These are phyloP conservation scores for Moesziomyces sp. DNA, from an alignment of 1,284 basidiomycete species.

Conservation along the genomic window DNA sequence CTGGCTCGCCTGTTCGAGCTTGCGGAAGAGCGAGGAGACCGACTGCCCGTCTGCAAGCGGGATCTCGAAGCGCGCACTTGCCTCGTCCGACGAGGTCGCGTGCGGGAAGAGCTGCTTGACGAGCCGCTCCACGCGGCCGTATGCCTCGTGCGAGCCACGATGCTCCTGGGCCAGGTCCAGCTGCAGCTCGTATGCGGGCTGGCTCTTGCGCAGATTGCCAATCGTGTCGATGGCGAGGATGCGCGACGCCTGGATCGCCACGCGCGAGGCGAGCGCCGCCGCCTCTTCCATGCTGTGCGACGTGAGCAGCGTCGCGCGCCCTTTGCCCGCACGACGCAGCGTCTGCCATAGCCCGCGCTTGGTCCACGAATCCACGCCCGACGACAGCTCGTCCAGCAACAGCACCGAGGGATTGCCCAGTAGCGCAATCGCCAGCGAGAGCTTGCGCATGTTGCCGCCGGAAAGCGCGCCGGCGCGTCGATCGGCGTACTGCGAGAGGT, in stretches of 20 bases:
- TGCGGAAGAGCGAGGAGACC: constrained; percentile 72
- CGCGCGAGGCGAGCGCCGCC: constrained; percentile 75
- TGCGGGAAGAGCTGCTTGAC: constrained; percentile 75
- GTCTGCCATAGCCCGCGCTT: constrained; percentile 85
- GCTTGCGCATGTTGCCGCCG: constrained; percentile 78
- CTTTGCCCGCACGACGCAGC: constrained; percentile 73
- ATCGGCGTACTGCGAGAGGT: constrained; percentile 75
- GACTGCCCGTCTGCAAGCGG: constrained; percentile 75
- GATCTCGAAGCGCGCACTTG: constrained; percentile 81
- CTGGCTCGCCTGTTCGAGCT: constrained; percentile 10
- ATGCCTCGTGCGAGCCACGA: constrained; percentile 48
- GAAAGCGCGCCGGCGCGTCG: constrained; percentile 78
- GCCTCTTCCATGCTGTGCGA: constrained; percentile 86
- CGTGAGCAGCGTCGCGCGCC: constrained; percentile 67
- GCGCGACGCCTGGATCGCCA: constrained; percentile 15
- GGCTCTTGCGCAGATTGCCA: constrained; percentile 74
- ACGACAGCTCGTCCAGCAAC: constrained; percentile 84
- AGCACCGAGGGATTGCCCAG: constrained; percentile 82
- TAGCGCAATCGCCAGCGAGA: constrained; percentile 80
- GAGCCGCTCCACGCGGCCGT: constrained; percentile 74
- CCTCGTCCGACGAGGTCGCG: constrained; percentile 77
- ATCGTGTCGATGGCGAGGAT: constrained; percentile 76
- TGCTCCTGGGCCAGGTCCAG: constrained; percentile 73
- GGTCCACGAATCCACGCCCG: constrained; percentile 83
- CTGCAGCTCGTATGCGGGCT: constrained; percentile 81